Conservation (phyloP, 441 rosid species). For the Dalechampia spathulata region DNA sequence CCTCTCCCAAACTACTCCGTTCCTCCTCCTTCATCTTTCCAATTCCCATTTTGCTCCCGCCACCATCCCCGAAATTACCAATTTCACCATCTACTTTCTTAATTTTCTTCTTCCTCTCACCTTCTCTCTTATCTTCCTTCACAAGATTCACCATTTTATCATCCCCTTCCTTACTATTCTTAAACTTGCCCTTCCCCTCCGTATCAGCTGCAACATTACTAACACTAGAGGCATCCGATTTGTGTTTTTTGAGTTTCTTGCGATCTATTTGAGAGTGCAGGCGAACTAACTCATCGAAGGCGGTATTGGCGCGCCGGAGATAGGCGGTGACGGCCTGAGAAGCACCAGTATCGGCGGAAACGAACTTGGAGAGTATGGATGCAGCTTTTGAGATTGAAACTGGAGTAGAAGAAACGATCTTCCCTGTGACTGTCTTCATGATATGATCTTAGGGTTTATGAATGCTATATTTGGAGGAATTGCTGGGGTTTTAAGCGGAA, state of each 20-base stretch:
- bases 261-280: constrained; percentile 29
- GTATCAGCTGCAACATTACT: too few relatives aligned
- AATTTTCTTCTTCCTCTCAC: constrained; percentile 5
- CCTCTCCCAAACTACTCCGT: background rate
- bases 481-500: too few relatives aligned
- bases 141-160: background rate
- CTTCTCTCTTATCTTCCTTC: background rate
- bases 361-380: constrained; percentile 43
- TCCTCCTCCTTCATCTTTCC: background rate
- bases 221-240: constrained; percentile 11
- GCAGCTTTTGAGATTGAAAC: constrained; percentile 44
- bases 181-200: background rate
- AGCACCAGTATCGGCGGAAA: constrained; percentile 41
- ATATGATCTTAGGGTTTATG: constrained; percentile 3
- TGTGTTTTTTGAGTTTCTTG: constrained; percentile 19
- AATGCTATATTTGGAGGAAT: too few relatives aligned
- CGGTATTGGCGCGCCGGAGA: constrained; percentile 44
- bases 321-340: constrained; percentile 52
- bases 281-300: constrained; percentile 42
- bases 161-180: background rate
- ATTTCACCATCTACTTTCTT: constrained; percentile 1
- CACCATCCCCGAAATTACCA: constrained; percentile 5
- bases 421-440: constrained; percentile 52
- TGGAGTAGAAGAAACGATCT: constrained; percentile 28
- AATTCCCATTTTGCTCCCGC: constrained; percentile 6